A percentile compares a stretch with the other conserved stretches of the same genome.
Evolutionary conservation across 768 basidiomycete species (phyloP).

Genomic region (Boletellus emodensis): DNA sequence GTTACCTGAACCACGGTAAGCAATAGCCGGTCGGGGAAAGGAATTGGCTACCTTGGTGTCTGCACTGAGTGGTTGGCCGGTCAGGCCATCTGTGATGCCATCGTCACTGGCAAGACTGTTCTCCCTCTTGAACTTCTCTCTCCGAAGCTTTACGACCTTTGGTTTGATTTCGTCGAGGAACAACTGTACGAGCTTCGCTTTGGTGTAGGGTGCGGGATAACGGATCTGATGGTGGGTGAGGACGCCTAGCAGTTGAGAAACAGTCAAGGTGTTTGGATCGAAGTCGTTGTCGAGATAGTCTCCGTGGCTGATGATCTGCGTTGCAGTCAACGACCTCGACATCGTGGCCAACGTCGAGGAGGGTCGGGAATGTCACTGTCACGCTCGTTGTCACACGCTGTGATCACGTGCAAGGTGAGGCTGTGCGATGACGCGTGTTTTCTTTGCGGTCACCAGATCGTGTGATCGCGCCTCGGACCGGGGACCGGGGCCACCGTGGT

Average conservation of each 20-base stretch:
- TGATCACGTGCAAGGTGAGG: constrained; percentile 20
- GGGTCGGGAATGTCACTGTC: background rate
- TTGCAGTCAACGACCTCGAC: constrained; percentile 68
- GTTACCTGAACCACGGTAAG: constrained; percentile 18
- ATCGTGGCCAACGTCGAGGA: constrained; percentile 37
- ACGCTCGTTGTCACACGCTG: constrained; percentile 4
- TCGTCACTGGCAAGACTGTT: constrained; percentile 76
- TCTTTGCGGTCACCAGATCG: no score
- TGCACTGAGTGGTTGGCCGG: constrained; percentile 61
- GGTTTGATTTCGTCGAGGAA: constrained; percentile 76
- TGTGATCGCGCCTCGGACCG: constrained; percentile 5
- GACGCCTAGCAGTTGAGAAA: constrained; percentile 77
- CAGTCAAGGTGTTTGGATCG: constrained; percentile 67
- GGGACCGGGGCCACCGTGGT: background rate
- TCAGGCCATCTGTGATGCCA: constrained; percentile 79
- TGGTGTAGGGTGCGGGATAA: constrained; percentile 72
- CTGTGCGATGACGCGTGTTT: no score
- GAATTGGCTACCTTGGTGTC: constrained; percentile 39
- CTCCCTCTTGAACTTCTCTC: constrained; percentile 59
- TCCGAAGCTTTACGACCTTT: constrained; percentile 52
- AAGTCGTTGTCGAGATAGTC: constrained; percentile 80
- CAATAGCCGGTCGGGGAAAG: constrained; percentile 2
- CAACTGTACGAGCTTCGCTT: constrained; percentile 69
- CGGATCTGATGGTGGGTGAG: constrained; percentile 72
- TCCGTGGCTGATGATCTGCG: constrained; percentile 69